Evolutionary conservation across 306 rosid species (phyloP), one percentile per base, ranked within the genome.

Genomic region (Quercus engelmannii): DNA sequence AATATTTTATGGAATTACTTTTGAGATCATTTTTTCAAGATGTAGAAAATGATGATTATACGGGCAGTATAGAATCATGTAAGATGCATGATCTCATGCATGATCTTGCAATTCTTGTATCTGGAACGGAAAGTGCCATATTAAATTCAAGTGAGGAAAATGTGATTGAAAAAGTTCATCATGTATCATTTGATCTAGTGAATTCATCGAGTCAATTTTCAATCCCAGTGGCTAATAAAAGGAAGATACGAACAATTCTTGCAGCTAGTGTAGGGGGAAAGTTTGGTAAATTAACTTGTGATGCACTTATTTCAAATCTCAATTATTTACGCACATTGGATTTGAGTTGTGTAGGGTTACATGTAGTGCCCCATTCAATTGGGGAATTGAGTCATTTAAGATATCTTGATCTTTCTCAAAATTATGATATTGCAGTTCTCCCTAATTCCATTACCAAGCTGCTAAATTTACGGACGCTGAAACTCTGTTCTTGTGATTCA

Each of bases 221-320:
- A 33, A 23, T 19, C 17, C 11, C 5, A 7, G n/a, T 14, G 2
- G 0, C 9, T 31, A 10, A 28, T 30, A 3, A 51, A 65, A 19
- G 31, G 52, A 82, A 72, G 61, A 38, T 77, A 70, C 55, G 57
- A 38, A 73, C 82, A 46, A 30, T 82, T 62, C 21, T 76, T 56
- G 35, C 17, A 59, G 14, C n/a, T 21, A 28, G 8, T 43, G 62
- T 59, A 31, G 2, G 41, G 58, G 55, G 6, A 1, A 31, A 31
- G 0, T 5, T 4, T 6, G 6, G 6, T 1, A 31, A 31, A 0
- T 31, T 31, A 31, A 31, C 1, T 31, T 31, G 1, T 5, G 1
- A 31, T 31, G 35, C 35, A 31, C 6, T 31, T 5, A 1, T 31
- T 31, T 31, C 35, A 31, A 31, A 31, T 31, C 1, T 4, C 1